Conservation (phyloP, 345 rosid genomes). For the Brassica carinata region DNA sequence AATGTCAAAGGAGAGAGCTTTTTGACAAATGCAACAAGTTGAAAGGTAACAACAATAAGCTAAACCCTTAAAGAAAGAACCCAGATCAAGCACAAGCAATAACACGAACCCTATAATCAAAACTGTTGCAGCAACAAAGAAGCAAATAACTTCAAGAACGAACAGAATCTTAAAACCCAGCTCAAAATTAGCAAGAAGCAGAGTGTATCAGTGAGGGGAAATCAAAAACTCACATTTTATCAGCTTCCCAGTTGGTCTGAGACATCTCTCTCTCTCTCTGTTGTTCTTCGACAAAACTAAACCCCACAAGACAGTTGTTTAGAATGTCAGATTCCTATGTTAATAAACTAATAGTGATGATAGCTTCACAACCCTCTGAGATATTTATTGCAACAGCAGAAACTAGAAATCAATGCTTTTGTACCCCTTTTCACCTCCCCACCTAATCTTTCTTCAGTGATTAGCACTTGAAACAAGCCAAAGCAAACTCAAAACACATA, state of each 20-base stretch:
- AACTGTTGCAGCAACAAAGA: slow-evolving; percentile 27
- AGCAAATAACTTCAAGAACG: not conserved
- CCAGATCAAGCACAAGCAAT: slow-evolving; percentile 18
- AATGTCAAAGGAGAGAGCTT: slow-evolving; percentile 8
- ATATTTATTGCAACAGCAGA: slow-evolving; percentile 38
- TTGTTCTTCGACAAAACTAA: slow-evolving; percentile 36
- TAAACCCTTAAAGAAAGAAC: not conserved
- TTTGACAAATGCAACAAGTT: not conserved
- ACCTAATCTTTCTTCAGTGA: slow-evolving; percentile 31
- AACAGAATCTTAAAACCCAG: slow-evolving; percentile 43
- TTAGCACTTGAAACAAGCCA: slow-evolving; percentile 27
- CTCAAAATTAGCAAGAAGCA: not conserved
- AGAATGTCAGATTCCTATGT: slow-evolving; percentile 49
- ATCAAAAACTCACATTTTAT: slow-evolving; percentile 77
- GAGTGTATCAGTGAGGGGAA: not conserved
- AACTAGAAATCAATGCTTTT: slow-evolving; percentile 14
- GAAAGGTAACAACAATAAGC: not conserved
- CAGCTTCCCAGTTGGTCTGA: slow-evolving; percentile 99
- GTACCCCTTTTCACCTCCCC: slow-evolving; percentile 25
- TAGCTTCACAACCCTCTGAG: slow-evolving; percentile 34
- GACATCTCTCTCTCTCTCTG: slow-evolving; percentile 52
- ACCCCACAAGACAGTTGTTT: slow-evolving; percentile 43
- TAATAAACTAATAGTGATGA: slow-evolving; percentile 24
- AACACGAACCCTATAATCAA: slow-evolving; percentile 47
- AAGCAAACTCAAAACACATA: slow-evolving; percentile 6